Conservation (phyloP, 2,329 filamentous ascomycete species). For the Gaeumannomyces sp. region DNA sequence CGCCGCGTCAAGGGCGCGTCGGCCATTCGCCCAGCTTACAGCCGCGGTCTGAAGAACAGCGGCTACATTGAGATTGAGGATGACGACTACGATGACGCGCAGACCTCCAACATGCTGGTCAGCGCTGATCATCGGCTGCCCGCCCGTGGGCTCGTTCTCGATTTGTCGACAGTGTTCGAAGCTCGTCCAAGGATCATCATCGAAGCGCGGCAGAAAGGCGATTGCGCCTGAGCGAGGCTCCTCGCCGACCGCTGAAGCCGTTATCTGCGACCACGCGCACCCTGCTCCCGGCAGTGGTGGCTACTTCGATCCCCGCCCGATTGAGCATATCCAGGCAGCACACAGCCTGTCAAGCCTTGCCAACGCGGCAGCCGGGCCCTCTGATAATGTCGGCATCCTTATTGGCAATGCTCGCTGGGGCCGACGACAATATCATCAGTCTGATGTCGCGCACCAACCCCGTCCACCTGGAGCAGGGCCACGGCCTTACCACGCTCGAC, state of each 20-base stretch:
- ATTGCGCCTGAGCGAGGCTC: not conserved
- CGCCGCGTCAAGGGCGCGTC: conserved; percentile 53
- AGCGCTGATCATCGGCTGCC: conserved; percentile 61
- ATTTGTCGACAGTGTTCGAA: conserved; percentile 58
- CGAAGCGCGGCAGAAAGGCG: not conserved
- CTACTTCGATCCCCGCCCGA: conserved; percentile 30
- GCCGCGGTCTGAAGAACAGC: conserved; percentile 64
- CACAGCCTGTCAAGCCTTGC: conserved; percentile 42
- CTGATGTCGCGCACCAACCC: conserved; percentile 44
- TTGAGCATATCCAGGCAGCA: conserved; percentile 60
- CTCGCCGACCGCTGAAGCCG: not conserved
- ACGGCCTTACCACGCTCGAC: conserved; percentile 36
- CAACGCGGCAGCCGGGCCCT: not conserved
- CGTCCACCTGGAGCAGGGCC: conserved; percentile 31
- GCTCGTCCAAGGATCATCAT: not conserved
- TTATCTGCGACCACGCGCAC: not conserved
- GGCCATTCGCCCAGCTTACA: conserved; percentile 44
- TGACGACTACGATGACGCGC: conserved; percentile 44
- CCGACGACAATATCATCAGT: conserved; percentile 37
- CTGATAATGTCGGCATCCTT: conserved; percentile 11
- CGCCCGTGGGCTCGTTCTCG: conserved; percentile 58
- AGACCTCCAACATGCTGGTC: conserved; percentile 31
- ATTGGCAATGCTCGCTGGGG: conserved; percentile 31
- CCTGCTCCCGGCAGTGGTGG: too few relatives aligned
- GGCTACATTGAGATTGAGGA: conserved; percentile 65